Base-by-base conservation (phyloP, 768 basidiomycete species). In the Chalciporus piperatus region DNA sequence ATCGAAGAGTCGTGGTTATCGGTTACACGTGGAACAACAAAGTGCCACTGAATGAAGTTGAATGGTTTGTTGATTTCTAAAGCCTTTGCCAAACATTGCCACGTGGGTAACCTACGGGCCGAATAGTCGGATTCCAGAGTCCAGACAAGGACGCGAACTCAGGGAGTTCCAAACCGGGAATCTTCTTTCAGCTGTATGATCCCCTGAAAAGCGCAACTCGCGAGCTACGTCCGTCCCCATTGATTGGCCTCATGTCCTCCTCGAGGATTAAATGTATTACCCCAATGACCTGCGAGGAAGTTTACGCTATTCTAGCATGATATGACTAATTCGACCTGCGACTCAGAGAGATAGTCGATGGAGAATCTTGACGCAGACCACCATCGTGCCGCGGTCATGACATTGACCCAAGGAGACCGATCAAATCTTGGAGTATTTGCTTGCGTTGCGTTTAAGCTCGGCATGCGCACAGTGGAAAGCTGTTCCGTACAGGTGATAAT, bases 81-180 rank as follows among this genome's bases (percentile, higher is more conserved):
- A 45, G 55, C 50, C 30, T 51, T 59, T 56, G 59, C 57, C 67
- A 64, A 67, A 62, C 45, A 67, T 43, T 12, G 44, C 50, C 60
- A 63, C 53, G 51, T 55, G 58, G 17, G 5, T 38, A n/a, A 37
- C 4, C 35, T n/a, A 37, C 33, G 16, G n/a, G n/a, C n/a, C n/a
- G n/a, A n/a, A n/a, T n/a, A n/a, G n/a, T n/a, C n/a, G n/a, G n/a
- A n/a, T n/a, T n/a, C n/a, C n/a, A n/a, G n/a, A n/a, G n/a, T n/a
- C n/a, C n/a, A n/a, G n/a, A n/a, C n/a, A n/a, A 12, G 33, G 11
- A 11, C 33, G 11, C 2, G 12, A 14, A 33, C 35, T 37, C 8
- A n/a, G 35, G 35, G n/a, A 37, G 33, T 35, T 37, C 35, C 35
- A 6, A 33, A 37, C 23, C 10, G 39, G 39, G 20, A 2, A 12